These are phyloP conservation scores for Heliocybe sulcata DNA, from an alignment of 1,284 basidiomycete species.

Conservation along the genomic window DNA sequence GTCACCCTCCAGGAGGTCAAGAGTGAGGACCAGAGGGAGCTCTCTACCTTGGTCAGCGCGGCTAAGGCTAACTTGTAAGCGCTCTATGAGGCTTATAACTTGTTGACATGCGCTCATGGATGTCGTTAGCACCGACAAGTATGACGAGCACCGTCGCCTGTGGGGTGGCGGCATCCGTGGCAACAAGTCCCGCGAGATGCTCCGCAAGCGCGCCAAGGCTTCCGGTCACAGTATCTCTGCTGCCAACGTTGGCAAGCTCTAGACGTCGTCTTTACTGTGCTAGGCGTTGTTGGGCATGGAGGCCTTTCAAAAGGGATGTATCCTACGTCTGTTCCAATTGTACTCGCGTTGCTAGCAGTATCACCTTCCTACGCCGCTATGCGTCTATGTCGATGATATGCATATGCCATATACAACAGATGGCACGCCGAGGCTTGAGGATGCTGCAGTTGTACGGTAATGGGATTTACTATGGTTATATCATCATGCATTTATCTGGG, in stretches of 20 bases:
- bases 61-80: conserved; percentile 95
- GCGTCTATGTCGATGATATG: too few species aligned
- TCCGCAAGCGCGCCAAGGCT: conserved; percentile 92
- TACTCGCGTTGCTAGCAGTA: too few species aligned
- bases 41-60: conserved; percentile 88
- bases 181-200: conserved; percentile 88
- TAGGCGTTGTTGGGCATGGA: too few species aligned
- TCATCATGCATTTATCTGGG: too few species aligned
- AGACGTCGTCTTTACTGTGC: conserved; percentile 13
- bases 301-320: too few species aligned
- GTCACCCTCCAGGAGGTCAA: conserved; percentile 90
- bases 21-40: conserved; percentile 91
- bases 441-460: too few species aligned
- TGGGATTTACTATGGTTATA: too few species aligned
- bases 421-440: too few species aligned
- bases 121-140: conserved; percentile 79
- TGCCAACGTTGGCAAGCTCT: conserved; percentile 58
- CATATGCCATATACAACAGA: too few species aligned
- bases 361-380: too few species aligned
- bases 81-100: neutral
- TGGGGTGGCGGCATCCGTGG: conserved; percentile 98
- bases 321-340: too few species aligned
- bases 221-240: conserved; percentile 58
- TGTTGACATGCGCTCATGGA: neutral
- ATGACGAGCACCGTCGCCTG: conserved; percentile 84